Percentiles rank a stretch among this genome's conserved stretches.
Conservation (phyloP, 495 filamentous ascomycete genomes). For the Podospora appendiculata region DNA sequence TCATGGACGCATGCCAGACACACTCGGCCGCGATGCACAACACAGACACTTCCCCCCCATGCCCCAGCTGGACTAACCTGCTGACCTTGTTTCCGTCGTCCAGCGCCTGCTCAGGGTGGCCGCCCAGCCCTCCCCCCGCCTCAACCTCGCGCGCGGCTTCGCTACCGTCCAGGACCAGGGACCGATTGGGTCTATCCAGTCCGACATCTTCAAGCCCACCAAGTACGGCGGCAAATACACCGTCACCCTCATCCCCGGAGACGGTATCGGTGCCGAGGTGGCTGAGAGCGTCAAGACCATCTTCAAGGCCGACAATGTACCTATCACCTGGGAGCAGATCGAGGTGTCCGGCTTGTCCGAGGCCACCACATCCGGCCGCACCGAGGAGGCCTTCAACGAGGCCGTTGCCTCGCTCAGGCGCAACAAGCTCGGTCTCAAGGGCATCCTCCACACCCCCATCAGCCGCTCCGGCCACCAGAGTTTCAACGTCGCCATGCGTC, state of each 20-base stretch:
- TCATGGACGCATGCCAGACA: no score
- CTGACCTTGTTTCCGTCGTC: no score
- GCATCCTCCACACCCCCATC: conserved; percentile 94
- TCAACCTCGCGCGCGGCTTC: conserved; percentile 41
- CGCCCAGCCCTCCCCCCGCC: conserved; percentile 37
- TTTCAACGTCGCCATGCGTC: conserved; percentile 97
- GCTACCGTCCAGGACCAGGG: conserved; percentile 68
- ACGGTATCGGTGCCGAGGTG: conserved; percentile 97
- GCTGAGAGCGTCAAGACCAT: conserved; percentile 96
- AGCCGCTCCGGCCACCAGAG: conserved; percentile 96
- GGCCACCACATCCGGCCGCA: conserved; percentile 76
- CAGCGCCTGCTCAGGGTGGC: conserved; percentile 52
- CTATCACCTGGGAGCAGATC: conserved; percentile 97
- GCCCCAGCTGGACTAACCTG: neutral
- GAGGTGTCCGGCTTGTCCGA: conserved; percentile 79
- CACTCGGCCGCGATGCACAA: neutral
- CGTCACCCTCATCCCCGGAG: conserved; percentile 94
- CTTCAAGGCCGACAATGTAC: conserved; percentile 99
- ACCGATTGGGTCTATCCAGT: conserved; percentile 76
- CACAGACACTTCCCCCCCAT: neutral
- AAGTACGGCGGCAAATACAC: conserved; percentile 99
- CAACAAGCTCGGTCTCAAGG: conserved; percentile 97
- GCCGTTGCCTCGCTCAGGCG: conserved; percentile 90
- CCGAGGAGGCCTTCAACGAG: conserved; percentile 90
- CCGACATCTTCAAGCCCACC: conserved; percentile 94